Conservation (phyloP, 163 green algal genomes). For the Smithsoniella earleae region DNA sequence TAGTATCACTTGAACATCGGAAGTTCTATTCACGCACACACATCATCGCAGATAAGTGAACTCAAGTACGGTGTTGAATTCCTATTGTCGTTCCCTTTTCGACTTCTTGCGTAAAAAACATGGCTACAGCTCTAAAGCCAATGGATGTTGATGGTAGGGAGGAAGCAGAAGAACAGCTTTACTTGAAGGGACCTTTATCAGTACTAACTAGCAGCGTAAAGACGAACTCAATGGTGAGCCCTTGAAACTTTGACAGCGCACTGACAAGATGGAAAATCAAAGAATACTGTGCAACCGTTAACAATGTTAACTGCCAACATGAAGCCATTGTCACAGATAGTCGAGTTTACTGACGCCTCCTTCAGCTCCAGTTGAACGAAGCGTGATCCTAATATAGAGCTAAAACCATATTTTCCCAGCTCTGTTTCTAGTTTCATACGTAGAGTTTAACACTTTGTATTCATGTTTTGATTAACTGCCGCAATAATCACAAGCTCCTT, state of each 20-base stretch:
- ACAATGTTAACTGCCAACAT: too few relatives aligned
- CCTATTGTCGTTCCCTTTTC: background rate
- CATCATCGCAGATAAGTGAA: background rate
- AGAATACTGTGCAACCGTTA: too few relatives aligned
- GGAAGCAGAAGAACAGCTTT: slow-evolving; percentile 83
- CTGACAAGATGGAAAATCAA: too few relatives aligned
- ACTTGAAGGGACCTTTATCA: slow-evolving; percentile 83
- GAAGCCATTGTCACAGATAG: too few relatives aligned
- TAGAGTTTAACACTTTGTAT: too few relatives aligned
- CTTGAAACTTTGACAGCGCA: too few relatives aligned
- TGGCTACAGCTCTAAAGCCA: slow-evolving; percentile 32
- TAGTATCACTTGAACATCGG: background rate
- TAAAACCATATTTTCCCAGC: too few relatives aligned
- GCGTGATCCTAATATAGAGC: too few relatives aligned
- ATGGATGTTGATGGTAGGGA: slow-evolving; percentile 76
- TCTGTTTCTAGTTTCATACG: too few relatives aligned
- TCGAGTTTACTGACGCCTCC: too few relatives aligned
- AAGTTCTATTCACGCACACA: background rate
- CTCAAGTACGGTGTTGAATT: background rate
- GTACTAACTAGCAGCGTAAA: slow-evolving; percentile 94
- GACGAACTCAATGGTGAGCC: slow-evolving; percentile 81
- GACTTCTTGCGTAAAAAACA: background rate
- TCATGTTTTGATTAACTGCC: slow-evolving; percentile 97
- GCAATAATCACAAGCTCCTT: slow-evolving; percentile 98
- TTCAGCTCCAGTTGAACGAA: too few relatives aligned